Base-by-base conservation (phyloP, 805 yeast genomes). In the Kodamaea jinghongensis region DNA sequence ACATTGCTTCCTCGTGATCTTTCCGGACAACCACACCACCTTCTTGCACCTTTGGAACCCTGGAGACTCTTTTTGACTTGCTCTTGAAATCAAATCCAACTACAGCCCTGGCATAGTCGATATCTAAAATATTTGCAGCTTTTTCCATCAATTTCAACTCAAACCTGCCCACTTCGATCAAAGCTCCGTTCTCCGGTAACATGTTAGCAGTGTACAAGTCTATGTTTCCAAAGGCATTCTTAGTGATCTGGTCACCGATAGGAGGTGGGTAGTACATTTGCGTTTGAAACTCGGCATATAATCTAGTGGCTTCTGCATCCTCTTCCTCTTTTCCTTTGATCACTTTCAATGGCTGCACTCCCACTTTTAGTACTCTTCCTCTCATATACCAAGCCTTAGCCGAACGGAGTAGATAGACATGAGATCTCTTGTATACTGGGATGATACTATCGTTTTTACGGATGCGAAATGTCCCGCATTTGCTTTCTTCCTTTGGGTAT, bases 51-150 rank as follows among this genome's bases (percentile, higher is more conserved):
- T 78, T 80, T 0, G 84, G 80, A 48, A n/a, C 65, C 15, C 38
- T 28, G 5, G 26, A 69, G 58, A 31, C 69, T 56, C 31, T 63
- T 60, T 20, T 70, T 38, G 27, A 44, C 48, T 9, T 43, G 42
- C 20, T 45, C 36, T 6, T 58, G 61, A 86, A 93, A 41, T 87
- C 93, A 63, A 93, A 91, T 0, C 90, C 87, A 2, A 83, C 81
- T 2, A 89, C 90, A 0, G 97, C 98, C 34, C 79, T 81, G 0
- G 96, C 97, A 64, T 72, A 88, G 48, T 87, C 96, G 5, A 91
- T 71, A 0, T 75, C 78, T 8, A 90, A 51, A 1, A 79, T 54
- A 42, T 74, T 75, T 0, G 95, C 95, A 0, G 98, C 96, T 34
- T 70, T 70, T 28, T 75, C 78, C 0, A 85, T 78, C 41, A 72